A percentile compares a stretch with the other conserved stretches of the same genome.
Evolutionary conservation across 179 eudicot genomes (phyloP).

Genomic region (Pouteria campechiana): DNA sequence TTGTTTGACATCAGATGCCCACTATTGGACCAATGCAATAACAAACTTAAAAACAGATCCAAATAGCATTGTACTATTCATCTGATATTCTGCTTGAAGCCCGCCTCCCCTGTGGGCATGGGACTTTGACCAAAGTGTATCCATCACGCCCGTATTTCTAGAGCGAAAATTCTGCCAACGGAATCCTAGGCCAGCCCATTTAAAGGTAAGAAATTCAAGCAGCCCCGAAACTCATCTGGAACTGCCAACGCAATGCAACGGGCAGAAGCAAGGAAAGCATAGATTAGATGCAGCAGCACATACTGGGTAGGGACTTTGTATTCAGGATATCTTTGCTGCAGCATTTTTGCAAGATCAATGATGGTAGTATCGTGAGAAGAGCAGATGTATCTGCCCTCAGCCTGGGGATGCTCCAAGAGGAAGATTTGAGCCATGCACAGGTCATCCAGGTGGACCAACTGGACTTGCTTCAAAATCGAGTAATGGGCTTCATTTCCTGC

Average conservation of each 20-base stretch:
- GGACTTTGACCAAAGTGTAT: too few relatives aligned
- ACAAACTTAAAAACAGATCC: too few relatives aligned
- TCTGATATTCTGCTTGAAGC: too few relatives aligned
- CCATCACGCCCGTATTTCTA: too few relatives aligned
- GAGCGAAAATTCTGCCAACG: too few relatives aligned
- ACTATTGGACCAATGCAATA: too few relatives aligned
- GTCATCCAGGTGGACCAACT: conserved; percentile 83
- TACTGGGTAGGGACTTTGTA: conserved; percentile 64
- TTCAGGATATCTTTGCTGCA: conserved; percentile 65
- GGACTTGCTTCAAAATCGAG: conserved; percentile 68
- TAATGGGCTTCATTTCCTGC: conserved; percentile 75
- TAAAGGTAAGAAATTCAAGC: too few relatives aligned
- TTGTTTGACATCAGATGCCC: too few relatives aligned
- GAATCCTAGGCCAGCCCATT: too few relatives aligned
- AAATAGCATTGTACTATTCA: too few relatives aligned
- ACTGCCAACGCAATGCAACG: background rate
- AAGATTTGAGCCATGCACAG: conserved; percentile 81
- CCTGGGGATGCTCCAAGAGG: conserved; percentile 62
- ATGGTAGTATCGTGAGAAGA: conserved; percentile 77
- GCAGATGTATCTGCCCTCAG: conserved; percentile 75
- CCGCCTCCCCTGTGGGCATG: too few relatives aligned
- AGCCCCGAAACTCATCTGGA: background rate
- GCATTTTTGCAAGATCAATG: conserved; percentile 40
- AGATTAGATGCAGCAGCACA: conserved; percentile 1
- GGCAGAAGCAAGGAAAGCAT: background rate